A percentile compares a stretch with the other conserved stretches of the same genome.
Conservation (phyloP, 495 filamentous ascomycete species). For the Penicillium simplicissimum region DNA sequence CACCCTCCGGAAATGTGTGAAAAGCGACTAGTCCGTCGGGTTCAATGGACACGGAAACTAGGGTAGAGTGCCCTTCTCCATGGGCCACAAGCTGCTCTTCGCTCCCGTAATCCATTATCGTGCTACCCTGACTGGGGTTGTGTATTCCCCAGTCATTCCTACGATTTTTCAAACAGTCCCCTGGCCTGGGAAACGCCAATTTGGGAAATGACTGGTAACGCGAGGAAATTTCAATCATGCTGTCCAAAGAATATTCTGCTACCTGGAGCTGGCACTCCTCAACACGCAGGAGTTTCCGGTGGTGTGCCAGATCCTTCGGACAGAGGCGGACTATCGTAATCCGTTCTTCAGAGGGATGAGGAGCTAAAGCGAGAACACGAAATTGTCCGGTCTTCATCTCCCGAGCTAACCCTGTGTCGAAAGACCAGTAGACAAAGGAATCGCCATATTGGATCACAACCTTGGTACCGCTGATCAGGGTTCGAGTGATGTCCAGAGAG, state of each 20-base stretch:
- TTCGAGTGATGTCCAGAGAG: constrained; percentile 2
- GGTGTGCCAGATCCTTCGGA: not conserved
- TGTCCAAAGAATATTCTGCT: constrained; percentile 2
- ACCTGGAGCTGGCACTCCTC: not conserved
- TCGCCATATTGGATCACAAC: constrained; percentile 20
- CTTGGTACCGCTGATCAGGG: constrained; percentile 20
- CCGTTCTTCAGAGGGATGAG: constrained; percentile 11
- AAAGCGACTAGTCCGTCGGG: not conserved
- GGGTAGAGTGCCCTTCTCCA: too few relatives aligned
- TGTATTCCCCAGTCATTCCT: not conserved
- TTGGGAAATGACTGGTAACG: not conserved
- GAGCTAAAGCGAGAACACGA: constrained; percentile 1
- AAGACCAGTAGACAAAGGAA: constrained; percentile 29
- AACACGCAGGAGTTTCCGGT: not conserved
- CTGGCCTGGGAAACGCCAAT: not conserved
- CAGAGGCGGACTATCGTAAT: constrained; percentile 1
- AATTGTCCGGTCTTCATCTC: constrained; percentile 2
- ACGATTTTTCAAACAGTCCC: not conserved
- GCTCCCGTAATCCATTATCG: too few relatives aligned
- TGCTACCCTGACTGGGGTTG: not conserved
- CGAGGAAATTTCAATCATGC: not conserved
- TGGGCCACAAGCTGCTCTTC: too few relatives aligned
- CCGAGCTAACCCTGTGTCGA: constrained; percentile 20
- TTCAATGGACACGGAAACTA: not conserved
- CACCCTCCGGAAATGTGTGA: not conserved